Conservation (phyloP, 352 stramenopile genomes). For the Pythium angustatum region DNA sequence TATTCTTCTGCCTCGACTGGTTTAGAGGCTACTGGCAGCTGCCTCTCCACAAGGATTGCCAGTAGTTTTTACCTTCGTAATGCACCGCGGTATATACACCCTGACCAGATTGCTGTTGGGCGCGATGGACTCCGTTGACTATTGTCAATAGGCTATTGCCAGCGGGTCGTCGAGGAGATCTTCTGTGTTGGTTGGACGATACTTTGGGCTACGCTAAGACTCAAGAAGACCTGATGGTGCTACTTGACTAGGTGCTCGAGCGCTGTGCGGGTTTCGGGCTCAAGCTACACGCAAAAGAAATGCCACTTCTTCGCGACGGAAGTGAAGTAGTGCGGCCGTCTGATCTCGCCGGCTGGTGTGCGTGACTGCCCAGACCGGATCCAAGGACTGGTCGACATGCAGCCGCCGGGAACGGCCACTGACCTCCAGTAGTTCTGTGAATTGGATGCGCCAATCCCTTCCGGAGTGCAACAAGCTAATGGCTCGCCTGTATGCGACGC, state of each 20-base stretch:
- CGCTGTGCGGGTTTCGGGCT: too few relatives aligned
- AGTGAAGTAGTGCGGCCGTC: background rate
- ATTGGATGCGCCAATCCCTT: constrained; percentile 41
- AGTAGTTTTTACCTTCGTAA: background rate
- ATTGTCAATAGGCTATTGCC: too few relatives aligned
- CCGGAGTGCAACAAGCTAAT: constrained; percentile 26
- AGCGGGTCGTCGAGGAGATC: background rate
- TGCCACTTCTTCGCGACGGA: background rate
- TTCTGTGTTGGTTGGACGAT: background rate
- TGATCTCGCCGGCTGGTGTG: background rate
- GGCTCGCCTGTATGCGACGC: constrained; percentile 10
- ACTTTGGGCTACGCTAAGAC: background rate
- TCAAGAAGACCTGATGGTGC: background rate
- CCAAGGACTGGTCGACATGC: too few relatives aligned
- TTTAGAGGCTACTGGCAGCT: background rate
- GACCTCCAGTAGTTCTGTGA: constrained; percentile 33
- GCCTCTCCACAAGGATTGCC: background rate
- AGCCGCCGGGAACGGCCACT: too few relatives aligned
- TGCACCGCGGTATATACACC: background rate
- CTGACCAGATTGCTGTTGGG: constrained; percentile 18
- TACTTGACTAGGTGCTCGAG: background rate
- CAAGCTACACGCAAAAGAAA: too few relatives aligned
- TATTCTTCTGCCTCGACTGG: background rate
- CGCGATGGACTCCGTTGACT: constrained; percentile 13
- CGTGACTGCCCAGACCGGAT: background rate